Evolutionary conservation across 495 filamentous ascomycete species (phyloP).

Genomic region (Daldinia decipiens): DNA sequence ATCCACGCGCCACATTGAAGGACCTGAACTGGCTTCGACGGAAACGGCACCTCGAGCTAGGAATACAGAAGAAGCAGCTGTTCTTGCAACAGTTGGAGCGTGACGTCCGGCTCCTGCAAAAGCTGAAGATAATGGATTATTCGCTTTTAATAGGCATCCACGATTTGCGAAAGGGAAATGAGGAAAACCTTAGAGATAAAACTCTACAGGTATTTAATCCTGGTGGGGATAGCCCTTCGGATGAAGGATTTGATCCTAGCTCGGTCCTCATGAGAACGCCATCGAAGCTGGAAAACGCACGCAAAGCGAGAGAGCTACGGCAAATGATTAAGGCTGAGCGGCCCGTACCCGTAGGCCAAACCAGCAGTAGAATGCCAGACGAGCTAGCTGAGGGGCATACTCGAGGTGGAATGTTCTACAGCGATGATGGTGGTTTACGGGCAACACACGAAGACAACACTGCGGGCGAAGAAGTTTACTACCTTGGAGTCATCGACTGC

Average conservation of each 20-base stretch:
- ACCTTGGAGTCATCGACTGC: constrained; percentile 97
- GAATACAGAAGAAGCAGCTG: constrained; percentile 81
- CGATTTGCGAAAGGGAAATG: constrained; percentile 87
- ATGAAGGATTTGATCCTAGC: constrained; percentile 57
- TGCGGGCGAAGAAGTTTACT: constrained; percentile 93
- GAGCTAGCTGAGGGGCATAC: constrained; percentile 72
- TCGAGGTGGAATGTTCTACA: constrained; percentile 74
- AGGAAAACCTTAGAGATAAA: constrained; percentile 94
- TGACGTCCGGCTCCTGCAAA: constrained; percentile 86
- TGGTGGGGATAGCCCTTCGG: constrained; percentile 71
- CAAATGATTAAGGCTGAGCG: constrained; percentile 93
- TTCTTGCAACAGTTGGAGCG: constrained; percentile 89
- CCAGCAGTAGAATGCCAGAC: constrained; percentile 86
- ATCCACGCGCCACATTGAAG: constrained; percentile 93
- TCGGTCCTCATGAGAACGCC: constrained; percentile 86
- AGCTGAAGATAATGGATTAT: constrained; percentile 97
- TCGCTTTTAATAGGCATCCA: constrained; percentile 95
- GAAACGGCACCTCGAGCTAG: constrained; percentile 85
- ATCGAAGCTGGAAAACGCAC: constrained; percentile 89
- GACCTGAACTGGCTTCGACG: constrained; percentile 96
- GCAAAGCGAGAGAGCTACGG: constrained; percentile 90
- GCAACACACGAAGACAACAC: constrained; percentile 91
- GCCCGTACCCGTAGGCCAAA: constrained; percentile 89
- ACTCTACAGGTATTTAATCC: constrained; percentile 96
- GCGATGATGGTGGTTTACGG: constrained; percentile 89